These are phyloP conservation scores for Arachis monticola DNA, from an alignment of 331 rosid genomes.

Conservation along the genomic window DNA sequence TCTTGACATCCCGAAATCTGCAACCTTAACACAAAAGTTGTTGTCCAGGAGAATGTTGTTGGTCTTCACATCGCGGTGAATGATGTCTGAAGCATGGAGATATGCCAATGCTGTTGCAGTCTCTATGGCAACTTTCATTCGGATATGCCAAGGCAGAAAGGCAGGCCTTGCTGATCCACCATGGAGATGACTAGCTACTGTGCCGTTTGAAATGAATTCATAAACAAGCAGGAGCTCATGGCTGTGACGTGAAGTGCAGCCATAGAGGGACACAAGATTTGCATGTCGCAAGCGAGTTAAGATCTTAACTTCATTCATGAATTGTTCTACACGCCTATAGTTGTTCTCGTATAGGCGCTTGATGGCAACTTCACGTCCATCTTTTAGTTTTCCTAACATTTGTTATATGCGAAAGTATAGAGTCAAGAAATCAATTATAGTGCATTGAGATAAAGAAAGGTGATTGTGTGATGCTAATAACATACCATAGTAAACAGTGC, in stretches of 20 bases:
- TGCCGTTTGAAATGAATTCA: conserved; percentile 75
- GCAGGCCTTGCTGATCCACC: conserved; percentile 37
- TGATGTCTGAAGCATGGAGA: conserved; percentile 74
- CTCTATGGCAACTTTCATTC: conserved; percentile 66
- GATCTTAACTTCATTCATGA: conserved; percentile 69
- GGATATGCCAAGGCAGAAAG: conserved; percentile 51
- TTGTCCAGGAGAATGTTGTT: conserved; percentile 72
- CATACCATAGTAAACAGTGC: conserved; percentile 74
- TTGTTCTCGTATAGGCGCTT: conserved; percentile 63
- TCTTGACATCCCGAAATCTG: conserved; percentile 78
- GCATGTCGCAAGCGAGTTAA: conserved; percentile 60
- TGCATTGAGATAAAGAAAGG: not conserved
- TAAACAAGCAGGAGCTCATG: conserved; percentile 67
- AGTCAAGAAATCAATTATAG: not conserved
- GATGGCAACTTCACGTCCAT: conserved; percentile 78
- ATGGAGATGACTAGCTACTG: conserved; percentile 68
- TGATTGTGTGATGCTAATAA: not conserved
- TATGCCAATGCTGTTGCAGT: conserved; percentile 68
- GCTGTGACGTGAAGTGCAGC: conserved; percentile 65
- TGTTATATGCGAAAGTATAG: not conserved
- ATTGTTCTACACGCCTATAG: conserved; percentile 57
- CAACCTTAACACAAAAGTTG: conserved; percentile 64
- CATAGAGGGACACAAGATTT: conserved; percentile 69
- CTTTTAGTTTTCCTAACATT: conserved; percentile 60
- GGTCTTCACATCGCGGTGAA: conserved; percentile 82